A percentile compares a stretch with the other conserved stretches of the same genome.
phyloP scores from a whole-genome alignment of 306 rosid genomes.

The Medicago truncatula region MtrunA17r5.0-ANR NC_053046.1:5976501-5977000 shows the following conservation, averaged over 20 bases:
- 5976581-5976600: constrained; percentile 28
- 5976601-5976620: constrained; percentile 13
- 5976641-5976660: constrained; percentile 22
- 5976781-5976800: constrained; percentile 21
- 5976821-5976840: background rate
- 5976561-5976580: constrained; percentile 6
- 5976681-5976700: constrained; percentile 12
- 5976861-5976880: background rate
- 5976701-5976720: constrained; percentile 28
- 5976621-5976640: constrained; percentile 22
- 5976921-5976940: background rate
- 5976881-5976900: background rate
- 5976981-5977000: constrained; percentile 41
- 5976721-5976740: constrained; percentile 39
- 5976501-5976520: background rate
- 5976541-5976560: background rate
- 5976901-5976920: background rate
- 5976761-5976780: constrained; percentile 3
- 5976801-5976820: constrained; percentile 9
- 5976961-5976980: background rate
- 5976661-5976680: constrained; percentile 35
- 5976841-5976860: background rate
- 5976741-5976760: background rate
- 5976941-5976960: constrained; percentile 10
- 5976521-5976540: constrained; percentile 15